Conservation (phyloP, 1,139 yeast genomes). For the Saccharomyces hybrid region DNA sequence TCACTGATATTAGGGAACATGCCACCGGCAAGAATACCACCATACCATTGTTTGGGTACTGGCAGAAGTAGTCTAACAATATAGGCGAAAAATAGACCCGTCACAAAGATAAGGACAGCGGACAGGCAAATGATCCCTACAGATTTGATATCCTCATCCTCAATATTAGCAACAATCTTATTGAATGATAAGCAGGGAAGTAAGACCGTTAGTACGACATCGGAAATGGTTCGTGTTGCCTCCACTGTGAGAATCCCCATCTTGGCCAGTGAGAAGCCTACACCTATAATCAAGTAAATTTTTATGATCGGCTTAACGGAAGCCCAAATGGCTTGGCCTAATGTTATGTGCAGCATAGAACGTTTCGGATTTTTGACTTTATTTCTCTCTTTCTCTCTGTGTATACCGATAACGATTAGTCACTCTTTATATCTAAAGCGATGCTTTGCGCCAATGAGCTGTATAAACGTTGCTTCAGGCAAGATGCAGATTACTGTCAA, state of each 20-base stretch:
- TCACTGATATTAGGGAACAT: constrained; percentile 72
- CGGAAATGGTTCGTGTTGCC: constrained; percentile 66
- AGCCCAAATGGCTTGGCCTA: constrained; percentile 71
- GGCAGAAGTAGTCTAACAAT: constrained; percentile 34
- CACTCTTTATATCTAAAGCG: background rate
- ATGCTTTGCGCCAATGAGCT: background rate
- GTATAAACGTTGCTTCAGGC: background rate
- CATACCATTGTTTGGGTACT: constrained; percentile 70
- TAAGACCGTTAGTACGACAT: constrained; percentile 59
- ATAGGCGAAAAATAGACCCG: constrained; percentile 29
- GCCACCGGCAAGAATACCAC: constrained; percentile 78
- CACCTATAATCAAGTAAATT: constrained; percentile 69
- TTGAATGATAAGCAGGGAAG: constrained; percentile 76
- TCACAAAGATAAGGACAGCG: constrained; percentile 25
- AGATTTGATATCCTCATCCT: constrained; percentile 64
- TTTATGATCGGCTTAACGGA: constrained; percentile 88
- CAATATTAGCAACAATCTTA: constrained; percentile 65
- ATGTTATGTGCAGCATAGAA: constrained; percentile 20
- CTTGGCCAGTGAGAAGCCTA: constrained; percentile 63
- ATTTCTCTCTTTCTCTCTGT: background rate
- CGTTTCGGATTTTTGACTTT: too few relatives aligned
- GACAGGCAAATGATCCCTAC: constrained; percentile 65
- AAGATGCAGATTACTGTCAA: too few relatives aligned
- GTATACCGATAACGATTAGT: background rate
- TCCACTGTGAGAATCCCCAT: constrained; percentile 64